Conservation (phyloP, 1,284 basidiomycete genomes). For the Pulchroboletus neoregius region DNA sequence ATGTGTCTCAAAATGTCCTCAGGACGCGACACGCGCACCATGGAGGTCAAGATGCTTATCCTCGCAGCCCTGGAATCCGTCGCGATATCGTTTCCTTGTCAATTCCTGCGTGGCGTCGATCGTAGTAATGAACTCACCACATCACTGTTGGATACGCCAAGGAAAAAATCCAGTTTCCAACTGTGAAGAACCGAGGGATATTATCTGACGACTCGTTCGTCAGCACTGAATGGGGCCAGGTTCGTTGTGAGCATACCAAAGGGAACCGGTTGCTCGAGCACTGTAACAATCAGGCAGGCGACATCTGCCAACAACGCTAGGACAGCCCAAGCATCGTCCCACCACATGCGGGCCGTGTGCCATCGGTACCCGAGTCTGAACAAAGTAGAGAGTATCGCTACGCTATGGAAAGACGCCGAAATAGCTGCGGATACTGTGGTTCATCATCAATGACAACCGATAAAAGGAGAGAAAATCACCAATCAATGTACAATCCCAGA, state of each 20-base stretch:
- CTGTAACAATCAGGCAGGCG: constrained; percentile 5
- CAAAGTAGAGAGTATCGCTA: constrained; percentile 24
- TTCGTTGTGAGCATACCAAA: neutral
- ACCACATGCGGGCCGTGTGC: constrained; percentile 25
- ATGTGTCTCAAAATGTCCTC: constrained; percentile 13
- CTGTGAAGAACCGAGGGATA: constrained; percentile 11
- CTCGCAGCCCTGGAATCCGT: constrained; percentile 21
- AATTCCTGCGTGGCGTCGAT: neutral
- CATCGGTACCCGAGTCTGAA: constrained; percentile 28
- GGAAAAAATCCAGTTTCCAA: constrained; percentile 18
- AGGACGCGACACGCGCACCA: constrained; percentile 25
- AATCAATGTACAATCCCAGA: constrained; percentile 11
- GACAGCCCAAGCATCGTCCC: constrained; percentile 27
- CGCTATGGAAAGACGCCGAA: constrained; percentile 20
- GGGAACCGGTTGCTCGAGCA: constrained; percentile 14
- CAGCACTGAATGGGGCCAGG: neutral
- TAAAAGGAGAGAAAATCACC: constrained; percentile 6
- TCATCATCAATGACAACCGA: neutral
- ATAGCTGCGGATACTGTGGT: constrained; percentile 7
- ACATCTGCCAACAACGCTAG: constrained; percentile 21
- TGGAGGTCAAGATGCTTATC: constrained; percentile 26
- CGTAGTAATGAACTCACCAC: constrained; percentile 21
- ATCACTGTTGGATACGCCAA: constrained; percentile 22
- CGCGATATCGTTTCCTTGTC: neutral
- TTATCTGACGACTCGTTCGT: constrained; percentile 1